Conservation (phyloP, 2,329 filamentous ascomycete species). For the Triangularia verruculosa region DNA sequence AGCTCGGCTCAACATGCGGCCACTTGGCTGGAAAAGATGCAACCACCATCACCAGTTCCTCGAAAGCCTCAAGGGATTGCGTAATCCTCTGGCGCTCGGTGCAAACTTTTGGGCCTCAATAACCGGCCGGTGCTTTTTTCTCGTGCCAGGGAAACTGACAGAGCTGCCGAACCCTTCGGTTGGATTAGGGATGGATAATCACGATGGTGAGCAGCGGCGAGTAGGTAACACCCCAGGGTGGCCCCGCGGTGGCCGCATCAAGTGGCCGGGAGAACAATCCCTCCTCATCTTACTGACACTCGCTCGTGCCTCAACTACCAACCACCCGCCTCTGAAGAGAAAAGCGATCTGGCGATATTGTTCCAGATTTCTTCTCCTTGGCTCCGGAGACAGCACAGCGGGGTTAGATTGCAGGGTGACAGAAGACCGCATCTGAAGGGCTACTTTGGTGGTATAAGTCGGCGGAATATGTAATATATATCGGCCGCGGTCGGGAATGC, state of each 20-base stretch:
- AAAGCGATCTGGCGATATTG: neutral
- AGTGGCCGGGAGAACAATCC: slow-evolving; percentile 13
- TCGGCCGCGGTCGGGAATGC: slow-evolving; percentile 5
- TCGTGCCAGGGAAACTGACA: neutral
- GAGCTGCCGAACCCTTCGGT: neutral
- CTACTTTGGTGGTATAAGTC: neutral
- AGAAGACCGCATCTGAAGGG: slow-evolving; percentile 7
- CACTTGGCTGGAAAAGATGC: neutral
- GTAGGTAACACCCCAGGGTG: neutral
- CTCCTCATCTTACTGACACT: slow-evolving; percentile 11
- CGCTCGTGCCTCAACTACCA: slow-evolving; percentile 2
- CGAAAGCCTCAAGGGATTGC: neutral
- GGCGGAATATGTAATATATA: neutral
- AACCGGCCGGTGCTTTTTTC: neutral
- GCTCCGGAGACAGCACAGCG: neutral
- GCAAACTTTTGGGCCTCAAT: neutral
- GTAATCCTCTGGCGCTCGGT: neutral
- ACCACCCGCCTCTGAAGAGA: neutral
- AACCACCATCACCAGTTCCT: neutral
- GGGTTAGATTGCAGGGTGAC: slow-evolving; percentile 17
- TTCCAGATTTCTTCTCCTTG: neutral
- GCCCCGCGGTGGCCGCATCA: slow-evolving; percentile 11
- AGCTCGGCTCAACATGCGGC: neutral
- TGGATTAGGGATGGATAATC: neutral
- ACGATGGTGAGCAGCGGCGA: neutral